Conservation (phyloP, 495 filamentous ascomycete species). For the Talaromyces trachyspermus region DNA sequence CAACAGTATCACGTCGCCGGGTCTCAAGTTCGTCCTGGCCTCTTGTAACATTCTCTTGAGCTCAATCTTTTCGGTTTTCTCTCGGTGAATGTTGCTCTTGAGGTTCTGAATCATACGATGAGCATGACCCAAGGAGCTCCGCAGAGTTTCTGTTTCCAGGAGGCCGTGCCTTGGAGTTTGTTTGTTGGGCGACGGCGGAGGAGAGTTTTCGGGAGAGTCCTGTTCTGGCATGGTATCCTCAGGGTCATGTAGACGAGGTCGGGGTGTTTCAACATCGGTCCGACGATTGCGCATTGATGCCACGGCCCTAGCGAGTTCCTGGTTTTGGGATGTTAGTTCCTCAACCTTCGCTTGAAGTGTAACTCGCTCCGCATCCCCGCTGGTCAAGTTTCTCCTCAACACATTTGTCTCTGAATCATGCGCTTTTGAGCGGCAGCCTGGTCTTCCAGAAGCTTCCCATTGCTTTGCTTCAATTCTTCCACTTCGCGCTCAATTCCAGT, state of each 20-base stretch:
- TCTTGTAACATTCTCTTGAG: slow-evolving; percentile 94
- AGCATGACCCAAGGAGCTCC: slow-evolving; percentile 87
- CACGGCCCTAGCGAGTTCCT: slow-evolving; percentile 76
- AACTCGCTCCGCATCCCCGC: slow-evolving; percentile 65
- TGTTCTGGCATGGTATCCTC: slow-evolving; percentile 59
- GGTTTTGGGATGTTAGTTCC: slow-evolving; percentile 78
- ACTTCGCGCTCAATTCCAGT: slow-evolving; percentile 68
- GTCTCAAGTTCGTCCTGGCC: slow-evolving; percentile 88
- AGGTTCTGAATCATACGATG: slow-evolving; percentile 94
- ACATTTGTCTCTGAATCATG: slow-evolving; percentile 81
- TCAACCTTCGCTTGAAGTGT: slow-evolving; percentile 74
- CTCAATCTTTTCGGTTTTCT: slow-evolving; percentile 97
- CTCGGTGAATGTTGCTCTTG: slow-evolving; percentile 87
- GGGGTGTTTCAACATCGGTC: slow-evolving; percentile 52
- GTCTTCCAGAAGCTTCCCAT: slow-evolving; percentile 75
- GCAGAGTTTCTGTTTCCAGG: slow-evolving; percentile 88
- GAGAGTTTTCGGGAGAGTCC: slow-evolving; percentile 79
- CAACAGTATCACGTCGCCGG: slow-evolving; percentile 51
- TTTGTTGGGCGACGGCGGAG: slow-evolving; percentile 84
- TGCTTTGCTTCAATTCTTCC: slow-evolving; percentile 74
- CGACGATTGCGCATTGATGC: slow-evolving; percentile 61
- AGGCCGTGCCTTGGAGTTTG: slow-evolving; percentile 81
- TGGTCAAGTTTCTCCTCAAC: slow-evolving; percentile 64
- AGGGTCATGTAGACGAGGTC: slow-evolving; percentile 52
- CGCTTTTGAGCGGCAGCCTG: slow-evolving; percentile 66